A percentile compares a stretch with the other conserved stretches of the same genome.
Conservation (phyloP, 2,329 filamentous ascomycete species). For the Leptographium wingfieldii region DNA sequence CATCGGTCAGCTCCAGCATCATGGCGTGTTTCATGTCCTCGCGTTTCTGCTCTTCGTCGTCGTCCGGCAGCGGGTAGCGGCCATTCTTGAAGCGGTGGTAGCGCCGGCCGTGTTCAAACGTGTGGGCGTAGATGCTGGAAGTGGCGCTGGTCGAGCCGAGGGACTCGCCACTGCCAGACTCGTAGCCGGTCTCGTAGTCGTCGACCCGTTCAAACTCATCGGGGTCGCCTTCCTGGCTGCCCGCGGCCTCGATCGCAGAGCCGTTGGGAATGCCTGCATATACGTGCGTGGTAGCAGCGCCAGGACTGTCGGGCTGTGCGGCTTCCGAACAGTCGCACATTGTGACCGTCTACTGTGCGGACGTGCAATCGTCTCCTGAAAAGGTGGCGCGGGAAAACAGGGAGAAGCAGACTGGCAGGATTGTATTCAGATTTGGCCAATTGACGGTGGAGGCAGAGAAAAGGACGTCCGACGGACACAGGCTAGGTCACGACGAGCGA, state of each 20-base stretch:
- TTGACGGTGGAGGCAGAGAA: neutral
- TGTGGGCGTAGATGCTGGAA: constrained; percentile 16
- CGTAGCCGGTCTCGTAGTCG: constrained; percentile 14
- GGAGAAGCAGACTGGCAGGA: no score
- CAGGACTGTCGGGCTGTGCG: neutral
- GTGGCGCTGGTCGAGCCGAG: constrained; percentile 13
- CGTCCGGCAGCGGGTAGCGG: constrained; percentile 24
- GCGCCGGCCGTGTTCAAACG: constrained; percentile 22
- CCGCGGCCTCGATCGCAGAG: constrained; percentile 7
- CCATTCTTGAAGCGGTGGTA: constrained; percentile 18
- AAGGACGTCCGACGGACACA: neutral
- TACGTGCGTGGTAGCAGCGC: neutral
- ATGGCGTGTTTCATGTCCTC: constrained; percentile 33
- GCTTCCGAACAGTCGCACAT: neutral
- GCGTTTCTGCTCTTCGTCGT: constrained; percentile 30
- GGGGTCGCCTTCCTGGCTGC: constrained; percentile 8
- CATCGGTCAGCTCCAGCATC: constrained; percentile 32
- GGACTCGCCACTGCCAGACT: constrained; percentile 9
- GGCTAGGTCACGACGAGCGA: neutral
- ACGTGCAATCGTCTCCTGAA: no score
- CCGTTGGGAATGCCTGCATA: neutral
- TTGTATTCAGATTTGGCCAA: neutral
- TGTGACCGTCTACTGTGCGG: neutral
- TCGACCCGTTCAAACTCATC: constrained; percentile 13
- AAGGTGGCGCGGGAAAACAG: no score